Conservation (phyloP, 768 basidiomycete species). For the Tylopilus plumbeoviolaceoides region DNA sequence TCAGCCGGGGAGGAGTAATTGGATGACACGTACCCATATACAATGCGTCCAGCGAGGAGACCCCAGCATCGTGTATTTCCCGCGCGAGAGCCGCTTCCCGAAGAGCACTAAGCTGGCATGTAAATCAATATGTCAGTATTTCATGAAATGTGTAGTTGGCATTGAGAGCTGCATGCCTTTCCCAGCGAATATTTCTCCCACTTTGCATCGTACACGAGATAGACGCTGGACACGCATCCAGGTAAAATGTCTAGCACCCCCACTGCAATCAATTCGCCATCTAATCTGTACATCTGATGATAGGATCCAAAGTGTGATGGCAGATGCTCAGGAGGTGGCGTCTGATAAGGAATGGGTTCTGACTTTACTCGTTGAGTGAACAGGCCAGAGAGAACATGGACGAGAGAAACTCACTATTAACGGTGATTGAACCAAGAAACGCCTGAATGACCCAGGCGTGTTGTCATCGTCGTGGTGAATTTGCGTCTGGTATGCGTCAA, state of each 20-base stretch:
- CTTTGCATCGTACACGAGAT: constrained; percentile 81
- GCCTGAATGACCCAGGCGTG: constrained; percentile 48
- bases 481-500: constrained; percentile 66
- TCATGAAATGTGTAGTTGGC: not conserved
- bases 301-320: constrained; percentile 87
- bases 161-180: constrained; percentile 45
- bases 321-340: constrained; percentile 48
- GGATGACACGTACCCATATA: constrained; percentile 72
- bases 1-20: not conserved
- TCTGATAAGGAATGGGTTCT: constrained; percentile 57
- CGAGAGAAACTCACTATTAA: constrained; percentile 48
- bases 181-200: constrained; percentile 73
- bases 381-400: not conserved
- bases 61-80: constrained; percentile 73
- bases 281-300: constrained; percentile 83
- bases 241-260: constrained; percentile 91
- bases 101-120: constrained; percentile 70
- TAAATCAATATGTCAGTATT: not conserved
- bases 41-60: constrained; percentile 55
- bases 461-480: constrained; percentile 70
- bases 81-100: constrained; percentile 71
- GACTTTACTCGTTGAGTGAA: constrained; percentile 34
- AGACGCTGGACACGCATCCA: constrained; percentile 75
- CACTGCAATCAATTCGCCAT: constrained; percentile 79
- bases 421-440: constrained; percentile 80